Evolutionary conservation across 805 yeast species (phyloP).

Genomic region (Saturnispora ahearnii): DNA sequence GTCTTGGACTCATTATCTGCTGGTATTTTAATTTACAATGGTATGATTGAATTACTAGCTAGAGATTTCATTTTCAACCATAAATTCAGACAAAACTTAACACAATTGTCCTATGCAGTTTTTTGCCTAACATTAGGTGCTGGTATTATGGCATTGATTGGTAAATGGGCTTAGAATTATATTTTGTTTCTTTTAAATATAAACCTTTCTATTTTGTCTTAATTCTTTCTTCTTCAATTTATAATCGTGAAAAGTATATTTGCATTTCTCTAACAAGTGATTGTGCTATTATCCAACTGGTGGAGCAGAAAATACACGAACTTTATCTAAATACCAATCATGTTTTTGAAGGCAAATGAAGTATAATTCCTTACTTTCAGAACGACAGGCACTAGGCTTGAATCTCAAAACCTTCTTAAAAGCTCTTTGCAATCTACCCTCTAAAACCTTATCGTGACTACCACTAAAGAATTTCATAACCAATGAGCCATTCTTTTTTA

Average conservation of each 20-base stretch:
- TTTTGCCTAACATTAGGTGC: constrained; percentile 47
- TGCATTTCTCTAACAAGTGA: neutral
- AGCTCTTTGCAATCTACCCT: constrained; percentile 43
- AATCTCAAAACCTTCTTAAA: constrained; percentile 57
- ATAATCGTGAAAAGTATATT: too few species aligned
- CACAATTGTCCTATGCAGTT: constrained; percentile 39
- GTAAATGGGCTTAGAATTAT: constrained; percentile 50
- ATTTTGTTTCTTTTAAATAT: neutral
- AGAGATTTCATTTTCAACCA: constrained; percentile 57
- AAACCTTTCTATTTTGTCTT: neutral
- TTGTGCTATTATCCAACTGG: neutral
- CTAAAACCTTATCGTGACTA: constrained; percentile 59
- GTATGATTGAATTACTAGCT: constrained; percentile 67
- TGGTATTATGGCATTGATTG: constrained; percentile 63
- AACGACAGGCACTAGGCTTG: constrained; percentile 77
- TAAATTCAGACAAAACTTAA: constrained; percentile 44
- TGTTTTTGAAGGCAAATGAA: constrained; percentile 55
- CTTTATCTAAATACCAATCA: constrained; percentile 32
- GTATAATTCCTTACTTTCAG: constrained; percentile 75
- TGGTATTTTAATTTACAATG: constrained; percentile 67
- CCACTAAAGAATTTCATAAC: constrained; percentile 86
- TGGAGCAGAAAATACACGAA: constrained; percentile 31
- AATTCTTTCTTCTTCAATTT: neutral
- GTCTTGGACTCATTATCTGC: constrained; percentile 63
- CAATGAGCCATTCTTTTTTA: constrained; percentile 61